These are phyloP conservation scores for Ceratocystis diversiconidia DNA, from an alignment of 2,329 filamentous ascomycete genomes.

Conservation along the genomic window DNA sequence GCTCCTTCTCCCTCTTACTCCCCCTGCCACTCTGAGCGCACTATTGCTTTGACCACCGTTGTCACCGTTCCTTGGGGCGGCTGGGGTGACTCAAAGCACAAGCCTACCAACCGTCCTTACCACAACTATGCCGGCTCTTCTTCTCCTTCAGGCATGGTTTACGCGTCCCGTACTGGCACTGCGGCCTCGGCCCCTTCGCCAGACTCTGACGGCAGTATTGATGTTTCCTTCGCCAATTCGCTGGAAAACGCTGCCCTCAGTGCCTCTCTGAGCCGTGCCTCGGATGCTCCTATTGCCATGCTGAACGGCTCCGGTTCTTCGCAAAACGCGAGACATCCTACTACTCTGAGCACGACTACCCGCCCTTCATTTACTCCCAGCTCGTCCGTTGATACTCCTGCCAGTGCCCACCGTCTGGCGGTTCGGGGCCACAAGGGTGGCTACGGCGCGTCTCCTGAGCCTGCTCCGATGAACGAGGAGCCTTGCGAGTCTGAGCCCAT, in stretches of 20 bases:
- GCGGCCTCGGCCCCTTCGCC: not conserved
- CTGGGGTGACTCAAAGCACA: conserved; percentile 8
- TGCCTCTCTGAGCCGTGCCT: conserved; percentile 17
- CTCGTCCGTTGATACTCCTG: conserved; percentile 17
- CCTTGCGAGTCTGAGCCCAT: conserved; percentile 14
- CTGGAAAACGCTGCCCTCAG: conserved; percentile 14
- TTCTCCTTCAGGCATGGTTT: not conserved
- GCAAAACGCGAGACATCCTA: not conserved
- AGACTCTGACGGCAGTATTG: not conserved
- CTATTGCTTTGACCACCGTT: conserved; percentile 16
- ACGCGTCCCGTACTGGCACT: not conserved
- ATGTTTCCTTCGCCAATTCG: conserved; percentile 13
- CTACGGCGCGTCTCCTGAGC: conserved; percentile 18
- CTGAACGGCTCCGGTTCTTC: not conserved
- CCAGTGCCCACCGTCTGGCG: conserved; percentile 18
- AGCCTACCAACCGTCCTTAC: conserved; percentile 2
- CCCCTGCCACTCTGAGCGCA: conserved; percentile 13
- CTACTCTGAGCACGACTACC: conserved; percentile 9
- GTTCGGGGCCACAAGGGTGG: conserved; percentile 19
- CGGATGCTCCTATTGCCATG: conserved; percentile 15
- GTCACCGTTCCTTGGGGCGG: conserved; percentile 13
- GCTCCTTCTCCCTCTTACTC: conserved; percentile 7
- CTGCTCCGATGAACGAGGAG: conserved; percentile 18
- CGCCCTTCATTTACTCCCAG: conserved; percentile 12
- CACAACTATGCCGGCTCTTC: not conserved